A percentile compares a stretch with the other conserved stretches of the same genome.
These are phyloP conservation scores for Vanrija sp. DNA, from an alignment of 1,284 basidiomycete species.

Conservation along the genomic window DNA sequence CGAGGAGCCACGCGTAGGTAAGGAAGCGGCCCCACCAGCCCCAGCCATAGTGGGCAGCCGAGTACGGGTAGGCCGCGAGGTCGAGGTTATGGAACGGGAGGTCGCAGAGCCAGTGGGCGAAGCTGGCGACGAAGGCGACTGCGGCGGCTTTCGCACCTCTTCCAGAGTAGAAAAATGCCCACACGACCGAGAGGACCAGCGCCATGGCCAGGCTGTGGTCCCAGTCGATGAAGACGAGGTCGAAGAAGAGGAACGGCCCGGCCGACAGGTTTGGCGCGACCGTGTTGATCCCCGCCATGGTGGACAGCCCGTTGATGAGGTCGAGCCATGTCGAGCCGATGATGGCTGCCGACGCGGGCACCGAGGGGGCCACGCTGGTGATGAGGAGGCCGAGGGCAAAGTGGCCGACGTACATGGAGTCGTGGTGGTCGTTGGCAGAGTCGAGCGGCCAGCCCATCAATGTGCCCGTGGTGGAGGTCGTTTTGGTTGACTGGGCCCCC, in stretches of 20 bases:
- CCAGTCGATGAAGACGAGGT: constrained; percentile 4
- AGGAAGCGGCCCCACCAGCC: not conserved
- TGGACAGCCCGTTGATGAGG: not conserved
- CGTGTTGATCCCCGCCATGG: not conserved
- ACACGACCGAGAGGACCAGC: not conserved
- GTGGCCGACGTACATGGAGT: constrained; percentile 5
- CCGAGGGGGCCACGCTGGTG: not conserved
- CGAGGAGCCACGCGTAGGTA: not conserved
- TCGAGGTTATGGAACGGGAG: constrained; percentile 2
- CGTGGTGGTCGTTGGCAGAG: not conserved
- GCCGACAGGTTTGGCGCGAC: not conserved
- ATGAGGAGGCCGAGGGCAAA: not conserved
- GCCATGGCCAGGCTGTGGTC: constrained; percentile 3
- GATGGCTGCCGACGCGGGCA: not conserved
- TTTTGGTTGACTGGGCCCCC: too few relatives aligned
- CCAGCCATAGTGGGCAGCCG: not conserved
- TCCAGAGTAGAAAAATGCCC: not conserved
- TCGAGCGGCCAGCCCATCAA: too few relatives aligned
- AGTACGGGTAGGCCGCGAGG: constrained; percentile 1
- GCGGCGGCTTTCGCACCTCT: not conserved
- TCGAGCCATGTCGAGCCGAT: not conserved
- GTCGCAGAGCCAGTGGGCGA: constrained; percentile 2
- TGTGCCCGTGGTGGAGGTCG: too few relatives aligned
- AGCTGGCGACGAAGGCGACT: not conserved
- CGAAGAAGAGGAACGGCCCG: constrained; percentile 5